Evolutionary conservation across 345 rosid species (phyloP), one percentile per base, ranked within the genome.

Genomic region (Ricinus communis): DNA sequence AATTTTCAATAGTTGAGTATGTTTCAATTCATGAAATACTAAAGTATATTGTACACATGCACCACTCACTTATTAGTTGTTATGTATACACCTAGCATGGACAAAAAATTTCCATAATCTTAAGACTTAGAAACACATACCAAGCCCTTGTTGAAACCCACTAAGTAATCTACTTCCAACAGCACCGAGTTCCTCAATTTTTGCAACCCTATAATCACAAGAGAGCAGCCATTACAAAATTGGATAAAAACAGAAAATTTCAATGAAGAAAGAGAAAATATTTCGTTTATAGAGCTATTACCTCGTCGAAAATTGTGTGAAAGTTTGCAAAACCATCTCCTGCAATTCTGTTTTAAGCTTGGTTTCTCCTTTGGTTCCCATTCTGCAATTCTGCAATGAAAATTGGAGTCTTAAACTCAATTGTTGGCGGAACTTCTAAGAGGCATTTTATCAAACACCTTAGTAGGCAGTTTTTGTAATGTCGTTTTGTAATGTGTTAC

Each of bases 171-270:
- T 78, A 74, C 77, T 68, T 62, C 86, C 91, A 24, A 58, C 69
- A 74, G 66, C 63, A 24, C 69, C 87, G 64, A 85, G 75, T 68
- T 89, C 90, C 75, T 91, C 94, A 71, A 87, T 87, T 66, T 86
- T 76, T 53, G 93, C 56, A 40, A 84, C 75, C 81, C 94, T 91
- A 58, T 8, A 46, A 71, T 50, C 72, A 54, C 62, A 33, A 14
- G 28, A 43, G 4, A 43, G 61, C 27, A 22, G 21, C 22, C 31
- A n/a, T 36, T 4, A n/a, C n/a, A n/a, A n/a, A n/a, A 33, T n/a
- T 65, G 11, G 0, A 69, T 16, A 40, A 38, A 8, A 59, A 46
- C 38, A 19, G 28, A 45, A n/a, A 66, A 19, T 31, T 31, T 36
- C 28, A 36, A 33, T 28, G 12, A 22, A 45, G 36, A 33, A 50